Percentiles rank a stretch among this genome's conserved stretches.
phyloP scores from a whole-genome alignment of 768 basidiomycete species.

The Kwoniella bestiolae region DNA sequence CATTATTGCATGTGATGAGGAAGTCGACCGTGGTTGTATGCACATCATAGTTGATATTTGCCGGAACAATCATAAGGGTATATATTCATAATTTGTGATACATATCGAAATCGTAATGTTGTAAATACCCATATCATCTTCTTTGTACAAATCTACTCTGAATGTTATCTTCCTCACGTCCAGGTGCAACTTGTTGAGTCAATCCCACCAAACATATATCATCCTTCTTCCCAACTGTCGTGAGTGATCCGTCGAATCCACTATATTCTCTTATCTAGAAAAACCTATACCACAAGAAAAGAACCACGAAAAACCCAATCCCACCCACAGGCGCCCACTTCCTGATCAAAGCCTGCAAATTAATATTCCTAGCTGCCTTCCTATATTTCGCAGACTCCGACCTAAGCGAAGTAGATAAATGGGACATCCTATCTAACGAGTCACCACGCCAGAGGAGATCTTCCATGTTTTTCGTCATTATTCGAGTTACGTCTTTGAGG shows the following conservation, averaged over 20 bases:
- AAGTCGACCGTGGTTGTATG: no score
- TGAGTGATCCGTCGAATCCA: neutral
- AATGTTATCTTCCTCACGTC: no score
- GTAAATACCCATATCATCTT: no score
- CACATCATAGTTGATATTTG: no score
- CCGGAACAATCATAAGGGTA: no score
- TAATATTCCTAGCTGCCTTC: conserved; percentile 92
- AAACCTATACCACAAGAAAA: conserved; percentile 65
- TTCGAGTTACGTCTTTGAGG: conserved; percentile 93
- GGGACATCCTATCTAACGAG: conserved; percentile 95
- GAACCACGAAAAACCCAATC: conserved; percentile 68
- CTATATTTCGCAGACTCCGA: conserved; percentile 98
- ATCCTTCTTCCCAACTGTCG: no score
- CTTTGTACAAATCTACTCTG: no score
- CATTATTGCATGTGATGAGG: no score
- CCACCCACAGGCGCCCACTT: conserved; percentile 94
- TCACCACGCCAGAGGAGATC: conserved; percentile 98
- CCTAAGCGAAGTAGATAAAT: conserved; percentile 87
- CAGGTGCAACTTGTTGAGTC: no score
- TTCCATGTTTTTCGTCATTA: conserved; percentile 99
- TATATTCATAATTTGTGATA: no score
- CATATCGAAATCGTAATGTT: no score
- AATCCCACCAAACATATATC: neutral
- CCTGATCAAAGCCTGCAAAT: conserved; percentile 87
- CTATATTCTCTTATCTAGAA: no score